Evolutionary conservation across 1,284 basidiomycete genomes (phyloP).

Genomic region (Cystobasidiaceae sp.): DNA sequence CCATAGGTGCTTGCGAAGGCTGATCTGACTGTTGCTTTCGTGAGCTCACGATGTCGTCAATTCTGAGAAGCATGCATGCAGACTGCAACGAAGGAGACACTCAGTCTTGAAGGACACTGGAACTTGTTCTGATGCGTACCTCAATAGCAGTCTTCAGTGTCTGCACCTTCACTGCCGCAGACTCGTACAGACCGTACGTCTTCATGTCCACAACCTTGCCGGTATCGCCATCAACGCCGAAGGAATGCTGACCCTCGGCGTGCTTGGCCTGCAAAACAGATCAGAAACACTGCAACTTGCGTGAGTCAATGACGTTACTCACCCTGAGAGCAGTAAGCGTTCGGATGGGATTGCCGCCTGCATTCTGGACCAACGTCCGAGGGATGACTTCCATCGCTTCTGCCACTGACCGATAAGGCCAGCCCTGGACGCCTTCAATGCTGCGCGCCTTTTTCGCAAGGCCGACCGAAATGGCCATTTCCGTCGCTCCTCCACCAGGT

Average conservation of each 20-base stretch:
- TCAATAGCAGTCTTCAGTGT: conserved; percentile 96
- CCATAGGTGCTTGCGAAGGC: conserved; percentile 10
- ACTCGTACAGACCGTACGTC: conserved; percentile 85
- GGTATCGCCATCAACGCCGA: conserved; percentile 90
- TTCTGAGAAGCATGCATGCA: conserved; percentile 82
- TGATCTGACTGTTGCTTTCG: conserved; percentile 28
- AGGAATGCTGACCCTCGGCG: conserved; percentile 80
- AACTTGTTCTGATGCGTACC: conserved; percentile 40
- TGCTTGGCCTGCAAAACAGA: conserved; percentile 86
- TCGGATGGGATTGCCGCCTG: conserved; percentile 89
- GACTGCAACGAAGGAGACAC: conserved; percentile 52
- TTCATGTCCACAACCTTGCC: conserved; percentile 97
- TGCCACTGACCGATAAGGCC: conserved; percentile 84
- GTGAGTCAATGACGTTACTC: conserved; percentile 47
- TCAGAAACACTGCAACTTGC: neutral
- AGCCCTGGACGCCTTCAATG: conserved; percentile 77
- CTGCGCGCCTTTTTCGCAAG: conserved; percentile 75
- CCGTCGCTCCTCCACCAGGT: conserved; percentile 92
- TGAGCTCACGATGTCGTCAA: conserved; percentile 79
- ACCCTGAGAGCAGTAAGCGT: conserved; percentile 83
- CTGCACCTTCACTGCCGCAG: conserved; percentile 94
- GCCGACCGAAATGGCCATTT: conserved; percentile 93
- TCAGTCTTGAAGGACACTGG: neutral
- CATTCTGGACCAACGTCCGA: conserved; percentile 89
- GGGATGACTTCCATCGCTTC: conserved; percentile 98